These are phyloP conservation scores for Colletotrichum brevisporum DNA, from an alignment of 2,329 filamentous ascomycete species.

Conservation along the genomic window DNA sequence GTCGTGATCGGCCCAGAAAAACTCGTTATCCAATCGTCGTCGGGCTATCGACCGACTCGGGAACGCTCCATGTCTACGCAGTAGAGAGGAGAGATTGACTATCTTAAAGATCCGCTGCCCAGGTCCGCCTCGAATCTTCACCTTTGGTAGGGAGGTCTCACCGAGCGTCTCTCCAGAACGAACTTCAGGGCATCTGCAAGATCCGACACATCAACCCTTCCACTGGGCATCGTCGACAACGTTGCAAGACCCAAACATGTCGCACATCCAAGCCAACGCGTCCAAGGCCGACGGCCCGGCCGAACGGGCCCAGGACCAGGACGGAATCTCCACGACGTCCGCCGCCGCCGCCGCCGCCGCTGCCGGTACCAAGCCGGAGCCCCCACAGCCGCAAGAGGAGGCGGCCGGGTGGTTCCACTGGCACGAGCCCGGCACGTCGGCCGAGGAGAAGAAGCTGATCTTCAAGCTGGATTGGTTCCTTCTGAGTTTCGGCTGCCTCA, in stretches of 20 bases:
- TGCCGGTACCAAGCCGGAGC: slow-evolving; percentile 30
- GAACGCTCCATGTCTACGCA: neutral
- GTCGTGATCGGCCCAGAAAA: slow-evolving; percentile 40
- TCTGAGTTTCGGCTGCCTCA: slow-evolving; percentile 56
- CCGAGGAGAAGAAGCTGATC: slow-evolving; percentile 60
- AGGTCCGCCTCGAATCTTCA: neutral
- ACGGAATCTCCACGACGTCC: slow-evolving; percentile 26
- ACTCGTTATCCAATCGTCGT: slow-evolving; percentile 25
- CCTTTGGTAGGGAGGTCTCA: neutral
- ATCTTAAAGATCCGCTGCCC: slow-evolving; percentile 27
- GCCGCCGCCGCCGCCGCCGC: slow-evolving; percentile 7
- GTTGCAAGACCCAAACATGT: slow-evolving; percentile 11
- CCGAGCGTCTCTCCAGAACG: neutral
- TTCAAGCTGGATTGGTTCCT: slow-evolving; percentile 66
- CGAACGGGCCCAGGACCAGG: slow-evolving; percentile 22
- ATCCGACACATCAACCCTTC: neutral
- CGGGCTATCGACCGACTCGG: slow-evolving; percentile 15
- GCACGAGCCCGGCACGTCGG: slow-evolving; percentile 57
- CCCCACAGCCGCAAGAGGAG: slow-evolving; percentile 32
- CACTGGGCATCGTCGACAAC: neutral
- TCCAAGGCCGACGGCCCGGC: slow-evolving; percentile 25
- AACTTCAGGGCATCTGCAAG: neutral
- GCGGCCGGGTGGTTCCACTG: slow-evolving; percentile 53
- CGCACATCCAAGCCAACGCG: slow-evolving; percentile 19
- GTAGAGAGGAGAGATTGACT: neutral